These are phyloP conservation scores for Chimonanthus praecox DNA, from an alignment of 164 flowering plant genomes.

Conservation along the genomic window DNA sequence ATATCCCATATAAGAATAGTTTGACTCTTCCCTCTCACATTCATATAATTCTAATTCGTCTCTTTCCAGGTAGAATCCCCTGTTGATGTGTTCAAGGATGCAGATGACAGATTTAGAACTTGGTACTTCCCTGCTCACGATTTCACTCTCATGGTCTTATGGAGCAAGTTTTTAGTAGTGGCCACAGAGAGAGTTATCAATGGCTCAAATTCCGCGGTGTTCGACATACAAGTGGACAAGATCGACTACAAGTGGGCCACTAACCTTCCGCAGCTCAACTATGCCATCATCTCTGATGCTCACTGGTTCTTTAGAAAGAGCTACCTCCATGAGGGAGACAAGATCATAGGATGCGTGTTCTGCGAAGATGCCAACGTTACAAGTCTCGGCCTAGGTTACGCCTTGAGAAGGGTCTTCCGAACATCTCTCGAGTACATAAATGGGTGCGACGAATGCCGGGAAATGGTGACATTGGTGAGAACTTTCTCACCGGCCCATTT, in stretches of 20 bases:
- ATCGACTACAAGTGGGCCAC: slow-evolving; percentile 23
- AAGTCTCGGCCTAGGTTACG: slow-evolving; percentile 13
- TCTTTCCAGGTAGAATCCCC: slow-evolving; percentile 32
- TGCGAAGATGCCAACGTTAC: slow-evolving; percentile 29
- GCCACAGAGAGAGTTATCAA: slow-evolving; percentile 20
- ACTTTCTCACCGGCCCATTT: slow-evolving; percentile 86
- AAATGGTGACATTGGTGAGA: slow-evolving; percentile 47
- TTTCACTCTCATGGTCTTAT: slow-evolving; percentile 58
- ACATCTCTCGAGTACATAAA: slow-evolving; percentile 37
- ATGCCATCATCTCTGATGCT: slow-evolving; percentile 27
- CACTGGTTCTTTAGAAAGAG: slow-evolving; percentile 42
- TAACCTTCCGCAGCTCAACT: slow-evolving; percentile 22
- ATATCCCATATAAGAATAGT: no score
- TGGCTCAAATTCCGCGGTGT: slow-evolving; percentile 18
- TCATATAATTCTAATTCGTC: not conserved
- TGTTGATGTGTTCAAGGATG: slow-evolving; percentile 36
- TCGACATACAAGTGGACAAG: slow-evolving; percentile 30
- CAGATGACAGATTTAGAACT: slow-evolving; percentile 40
- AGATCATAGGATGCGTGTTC: slow-evolving; percentile 26
- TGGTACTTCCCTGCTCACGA: slow-evolving; percentile 60
- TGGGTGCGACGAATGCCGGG: slow-evolving; percentile 36
- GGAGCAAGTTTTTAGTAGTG: slow-evolving; percentile 37
- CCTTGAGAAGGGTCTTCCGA: slow-evolving; percentile 19
- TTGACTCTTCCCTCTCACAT: no score
- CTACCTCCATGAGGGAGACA: slow-evolving; percentile 13